Conservation (phyloP, 1,139 yeast genomes). For the Wickerhamomyces sp. region DNA sequence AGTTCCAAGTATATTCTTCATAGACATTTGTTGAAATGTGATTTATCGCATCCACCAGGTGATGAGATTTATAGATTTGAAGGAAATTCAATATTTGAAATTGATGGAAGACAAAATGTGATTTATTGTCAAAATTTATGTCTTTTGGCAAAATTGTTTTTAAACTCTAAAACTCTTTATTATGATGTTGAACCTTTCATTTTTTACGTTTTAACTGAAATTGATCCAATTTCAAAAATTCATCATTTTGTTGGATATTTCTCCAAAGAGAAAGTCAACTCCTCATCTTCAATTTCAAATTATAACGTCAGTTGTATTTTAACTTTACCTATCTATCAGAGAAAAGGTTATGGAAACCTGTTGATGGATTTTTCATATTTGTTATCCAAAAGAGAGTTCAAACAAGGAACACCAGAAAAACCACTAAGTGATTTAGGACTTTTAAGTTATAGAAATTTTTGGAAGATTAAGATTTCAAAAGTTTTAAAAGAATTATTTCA, state of each 20-base stretch:
- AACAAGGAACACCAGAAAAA: constrained; percentile 90
- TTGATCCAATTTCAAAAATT: constrained; percentile 43
- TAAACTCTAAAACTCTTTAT: constrained; percentile 86
- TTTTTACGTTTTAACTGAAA: constrained; percentile 78
- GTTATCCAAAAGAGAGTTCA: constrained; percentile 66
- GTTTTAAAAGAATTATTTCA: constrained; percentile 34
- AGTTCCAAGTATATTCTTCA: constrained; percentile 59
- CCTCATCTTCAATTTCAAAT: too few relatives aligned
- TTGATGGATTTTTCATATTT: constrained; percentile 87
- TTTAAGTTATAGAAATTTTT: constrained; percentile 78
- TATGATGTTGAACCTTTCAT: constrained; percentile 95
- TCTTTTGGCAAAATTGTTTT: constrained; percentile 78
- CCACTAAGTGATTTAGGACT: constrained; percentile 87
- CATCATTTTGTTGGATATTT: constrained; percentile 91
- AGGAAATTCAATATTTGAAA: constrained; percentile 73
- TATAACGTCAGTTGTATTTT: constrained; percentile 88
- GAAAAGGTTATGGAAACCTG: constrained; percentile 86
- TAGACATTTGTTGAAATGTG: constrained; percentile 73
- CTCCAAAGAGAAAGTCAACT: constrained; percentile 77
- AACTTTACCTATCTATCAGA: constrained; percentile 81
- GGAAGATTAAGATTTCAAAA: constrained; percentile 67
- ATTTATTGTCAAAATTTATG: constrained; percentile 87
- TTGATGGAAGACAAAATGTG: constrained; percentile 83
- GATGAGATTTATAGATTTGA: constrained; percentile 78
- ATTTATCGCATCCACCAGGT: constrained; percentile 78